phyloP scores from a whole-genome alignment of 108 stramenopile genomes.

The Chaetoceros muelleri region DNA sequence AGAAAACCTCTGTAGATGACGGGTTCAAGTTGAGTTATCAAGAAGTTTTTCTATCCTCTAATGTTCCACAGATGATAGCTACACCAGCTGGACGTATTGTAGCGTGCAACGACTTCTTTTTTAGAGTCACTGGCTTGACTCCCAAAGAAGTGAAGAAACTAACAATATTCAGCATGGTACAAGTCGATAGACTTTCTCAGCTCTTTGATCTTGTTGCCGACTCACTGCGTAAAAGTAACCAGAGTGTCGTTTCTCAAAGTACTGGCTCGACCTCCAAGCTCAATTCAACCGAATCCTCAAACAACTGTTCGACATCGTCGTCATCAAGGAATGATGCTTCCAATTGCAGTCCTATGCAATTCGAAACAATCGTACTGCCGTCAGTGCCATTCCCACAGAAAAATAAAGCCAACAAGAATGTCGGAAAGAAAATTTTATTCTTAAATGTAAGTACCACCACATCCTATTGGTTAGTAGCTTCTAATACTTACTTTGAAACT shows the following conservation, averaged over 20 bases:
- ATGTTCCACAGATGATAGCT: conserved; percentile 74
- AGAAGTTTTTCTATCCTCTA: conserved; percentile 63
- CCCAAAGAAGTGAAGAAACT: conserved; percentile 38
- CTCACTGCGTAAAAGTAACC: conserved; percentile 23
- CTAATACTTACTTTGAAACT: conserved; percentile 9
- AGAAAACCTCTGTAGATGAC: conserved; percentile 20
- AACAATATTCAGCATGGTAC: conserved; percentile 71
- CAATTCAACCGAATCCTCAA: too few relatives aligned
- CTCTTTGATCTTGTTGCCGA: conserved; percentile 67
- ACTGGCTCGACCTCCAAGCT: too few relatives aligned
- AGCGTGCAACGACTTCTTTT: conserved; percentile 64
- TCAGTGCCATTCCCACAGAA: conserved; percentile 1
- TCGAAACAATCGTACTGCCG: neutral
- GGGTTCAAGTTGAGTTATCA: conserved; percentile 59
- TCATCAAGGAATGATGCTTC: too few relatives aligned
- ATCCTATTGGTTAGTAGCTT: neutral
- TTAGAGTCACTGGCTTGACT: conserved; percentile 43
- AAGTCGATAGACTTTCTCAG: conserved; percentile 53
- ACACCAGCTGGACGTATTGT: conserved; percentile 65
- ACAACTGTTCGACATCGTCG: too few relatives aligned
- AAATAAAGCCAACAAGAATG: conserved; percentile 19
- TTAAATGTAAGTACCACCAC: neutral
- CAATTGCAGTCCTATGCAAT: too few relatives aligned
- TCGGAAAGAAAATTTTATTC: neutral
- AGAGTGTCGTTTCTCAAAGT: conserved; percentile 3